Evolutionary conservation across 2,329 filamentous ascomycete genomes (phyloP).

Genomic region (Fusarium succisae): DNA sequence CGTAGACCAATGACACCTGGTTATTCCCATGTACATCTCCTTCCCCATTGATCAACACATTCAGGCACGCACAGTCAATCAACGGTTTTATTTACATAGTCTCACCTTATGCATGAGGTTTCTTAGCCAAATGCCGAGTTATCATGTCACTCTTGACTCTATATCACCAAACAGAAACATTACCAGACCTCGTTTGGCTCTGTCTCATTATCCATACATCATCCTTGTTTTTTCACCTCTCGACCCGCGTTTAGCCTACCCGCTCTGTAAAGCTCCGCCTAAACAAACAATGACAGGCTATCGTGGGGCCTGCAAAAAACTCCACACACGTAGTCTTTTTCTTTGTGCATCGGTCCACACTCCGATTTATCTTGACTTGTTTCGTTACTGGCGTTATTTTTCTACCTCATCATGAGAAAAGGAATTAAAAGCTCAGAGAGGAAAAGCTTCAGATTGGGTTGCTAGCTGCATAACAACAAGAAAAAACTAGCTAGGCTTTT

Average conservation of each 20-base stretch:
- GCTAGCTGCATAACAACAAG: background rate
- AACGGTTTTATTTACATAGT: background rate
- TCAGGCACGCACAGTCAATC: background rate
- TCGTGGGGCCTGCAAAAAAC: conserved; percentile 16
- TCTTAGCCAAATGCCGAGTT: background rate
- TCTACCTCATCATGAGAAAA: background rate
- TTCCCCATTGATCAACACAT: conserved; percentile 21
- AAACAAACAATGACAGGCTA: conserved; percentile 20
- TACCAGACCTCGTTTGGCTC: background rate
- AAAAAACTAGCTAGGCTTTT: conserved; percentile 2
- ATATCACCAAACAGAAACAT: conserved; percentile 1
- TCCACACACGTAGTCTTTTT: conserved; percentile 4
- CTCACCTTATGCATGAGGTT: background rate
- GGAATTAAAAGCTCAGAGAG: background rate
- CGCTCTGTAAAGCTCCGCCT: conserved; percentile 33
- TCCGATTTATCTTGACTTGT: conserved; percentile 18
- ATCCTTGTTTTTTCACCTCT: conserved; percentile 23
- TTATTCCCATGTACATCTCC: conserved; percentile 5
- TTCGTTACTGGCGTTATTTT: conserved; percentile 3
- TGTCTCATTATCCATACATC: conserved; percentile 23
- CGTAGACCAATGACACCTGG: background rate
- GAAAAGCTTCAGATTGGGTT: background rate
- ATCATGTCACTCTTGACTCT: background rate
- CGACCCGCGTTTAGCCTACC: conserved; percentile 41
- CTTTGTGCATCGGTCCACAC: conserved; percentile 20